A percentile compares a stretch with the other conserved stretches of the same genome.
Conservation (phyloP, 768 basidiomycete genomes). For the Lentinula raphanica region DNA sequence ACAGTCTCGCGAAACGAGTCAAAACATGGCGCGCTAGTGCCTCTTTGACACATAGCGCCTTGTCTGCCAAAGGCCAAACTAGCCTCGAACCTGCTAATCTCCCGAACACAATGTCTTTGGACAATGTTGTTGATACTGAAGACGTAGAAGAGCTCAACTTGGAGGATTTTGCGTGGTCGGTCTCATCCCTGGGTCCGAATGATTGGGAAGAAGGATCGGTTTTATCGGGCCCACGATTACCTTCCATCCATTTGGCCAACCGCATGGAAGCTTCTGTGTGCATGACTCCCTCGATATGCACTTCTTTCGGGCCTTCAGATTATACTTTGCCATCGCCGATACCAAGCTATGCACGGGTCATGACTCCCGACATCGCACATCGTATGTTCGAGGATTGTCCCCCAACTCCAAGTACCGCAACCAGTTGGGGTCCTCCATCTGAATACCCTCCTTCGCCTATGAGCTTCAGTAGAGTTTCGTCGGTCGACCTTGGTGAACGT, state of each 20-base stretch:
- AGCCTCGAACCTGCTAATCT: slow-evolving; percentile 48
- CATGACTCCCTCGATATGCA: slow-evolving; percentile 47
- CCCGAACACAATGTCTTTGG: slow-evolving; percentile 36
- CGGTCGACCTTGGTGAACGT: slow-evolving; percentile 36
- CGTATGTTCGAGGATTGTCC: slow-evolving; percentile 53
- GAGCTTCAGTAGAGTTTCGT: slow-evolving; percentile 19
- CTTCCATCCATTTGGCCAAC: slow-evolving; percentile 53
- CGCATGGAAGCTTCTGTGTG: slow-evolving; percentile 54
- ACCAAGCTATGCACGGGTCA: slow-evolving; percentile 32
- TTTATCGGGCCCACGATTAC: slow-evolving; percentile 29
- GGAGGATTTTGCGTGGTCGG: slow-evolving; percentile 67
- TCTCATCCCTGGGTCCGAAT: slow-evolving; percentile 62
- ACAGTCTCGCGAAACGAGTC: slow-evolving; percentile 50
- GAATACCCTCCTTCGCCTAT: slow-evolving; percentile 25
- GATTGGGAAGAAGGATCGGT: slow-evolving; percentile 35
- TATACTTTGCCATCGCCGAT: slow-evolving; percentile 35
- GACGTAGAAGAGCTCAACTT: slow-evolving; percentile 44
- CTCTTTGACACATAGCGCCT: slow-evolving; percentile 40
- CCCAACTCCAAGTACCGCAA: slow-evolving; percentile 42
- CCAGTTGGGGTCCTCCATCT: slow-evolving; percentile 41
- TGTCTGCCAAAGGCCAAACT: slow-evolving; percentile 44
- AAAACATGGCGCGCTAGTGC: slow-evolving; percentile 64
- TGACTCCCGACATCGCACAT: slow-evolving; percentile 55
- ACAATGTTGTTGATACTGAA: slow-evolving; percentile 20
- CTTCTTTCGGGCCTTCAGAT: slow-evolving; percentile 53